Percentiles rank a stretch among this genome's conserved stretches.
Conservation (phyloP, 139 green algal genomes). For the Mesostigma viride region DNA sequence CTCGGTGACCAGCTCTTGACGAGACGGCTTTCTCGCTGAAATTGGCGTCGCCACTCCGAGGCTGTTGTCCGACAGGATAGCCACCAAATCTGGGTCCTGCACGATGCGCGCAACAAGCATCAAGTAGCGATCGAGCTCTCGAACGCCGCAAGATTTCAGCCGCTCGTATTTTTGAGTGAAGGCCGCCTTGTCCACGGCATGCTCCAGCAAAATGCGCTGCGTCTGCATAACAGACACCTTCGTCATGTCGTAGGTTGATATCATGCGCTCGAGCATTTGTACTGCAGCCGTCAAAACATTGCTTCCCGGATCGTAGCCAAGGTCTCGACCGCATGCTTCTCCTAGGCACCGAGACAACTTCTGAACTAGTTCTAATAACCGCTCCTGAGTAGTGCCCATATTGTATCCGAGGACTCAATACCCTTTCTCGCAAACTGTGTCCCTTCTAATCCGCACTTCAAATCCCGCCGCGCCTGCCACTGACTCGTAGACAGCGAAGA, state of each 20-base stretch:
- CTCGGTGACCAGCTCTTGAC: too few species aligned
- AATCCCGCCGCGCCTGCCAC: too few species aligned
- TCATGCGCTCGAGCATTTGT: slow-evolving; percentile 32
- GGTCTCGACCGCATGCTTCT: too few species aligned
- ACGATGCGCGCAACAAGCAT: slow-evolving; percentile 23
- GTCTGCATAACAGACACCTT: slow-evolving; percentile 19
- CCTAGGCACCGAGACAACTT: too few species aligned
- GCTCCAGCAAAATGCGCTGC: slow-evolving; percentile 16
- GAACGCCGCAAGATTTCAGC: slow-evolving; percentile 7
- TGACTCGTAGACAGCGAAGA: too few species aligned
- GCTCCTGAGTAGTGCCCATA: too few species aligned
- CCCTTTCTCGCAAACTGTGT: too few species aligned
- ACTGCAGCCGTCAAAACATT: slow-evolving; percentile 19
- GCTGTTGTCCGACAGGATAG: background rate
- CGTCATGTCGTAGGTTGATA: slow-evolving; percentile 30
- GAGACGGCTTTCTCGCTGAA: too few species aligned
- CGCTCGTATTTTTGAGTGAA: slow-evolving; percentile 16
- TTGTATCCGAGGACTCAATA: too few species aligned
- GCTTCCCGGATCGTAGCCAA: background rate
- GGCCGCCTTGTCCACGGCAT: slow-evolving; percentile 12
- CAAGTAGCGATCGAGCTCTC: slow-evolving; percentile 24
- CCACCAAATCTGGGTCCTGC: slow-evolving; percentile 12
- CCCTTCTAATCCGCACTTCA: too few species aligned
- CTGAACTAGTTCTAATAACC: too few species aligned
- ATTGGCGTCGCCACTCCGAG: too few species aligned